Evolutionary conservation across 345 rosid species (phyloP).

Genomic region (Moricandia moricandioides): DNA sequence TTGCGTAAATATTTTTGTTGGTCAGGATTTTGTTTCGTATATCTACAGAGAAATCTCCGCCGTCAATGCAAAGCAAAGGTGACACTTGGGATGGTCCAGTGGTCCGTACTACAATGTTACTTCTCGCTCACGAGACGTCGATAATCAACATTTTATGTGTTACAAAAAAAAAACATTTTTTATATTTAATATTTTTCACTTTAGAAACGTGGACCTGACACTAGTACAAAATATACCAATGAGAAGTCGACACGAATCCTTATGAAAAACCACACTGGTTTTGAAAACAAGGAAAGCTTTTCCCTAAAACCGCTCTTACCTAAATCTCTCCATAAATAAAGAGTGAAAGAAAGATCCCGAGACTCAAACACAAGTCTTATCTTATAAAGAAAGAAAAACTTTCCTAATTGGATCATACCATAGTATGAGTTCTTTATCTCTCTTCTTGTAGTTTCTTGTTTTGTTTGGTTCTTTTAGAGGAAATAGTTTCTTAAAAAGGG

Average conservation of each 20-base stretch:
- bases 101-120: conserved; percentile 39
- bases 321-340: conserved; percentile 38
- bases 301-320: conserved; percentile 41
- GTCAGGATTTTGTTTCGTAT: conserved; percentile 25
- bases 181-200: not conserved
- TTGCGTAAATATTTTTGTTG: conserved; percentile 21
- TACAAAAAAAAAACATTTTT: too few relatives aligned
- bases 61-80: conserved; percentile 25
- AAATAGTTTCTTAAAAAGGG: not conserved
- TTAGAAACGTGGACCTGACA: conserved; percentile 12
- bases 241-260: conserved; percentile 34
- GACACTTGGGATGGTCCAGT: conserved; percentile 38
- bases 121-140: conserved; percentile 32
- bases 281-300: conserved; percentile 10
- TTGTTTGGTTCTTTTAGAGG: conserved; percentile 44
- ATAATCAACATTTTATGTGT: not conserved
- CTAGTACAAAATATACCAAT: conserved; percentile 29
- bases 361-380: conserved; percentile 27
- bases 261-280: conserved; percentile 28
- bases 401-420: conserved; percentile 37
- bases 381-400: conserved; percentile 28
- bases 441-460: conserved; percentile 27
- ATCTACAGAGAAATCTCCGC: conserved; percentile 40
- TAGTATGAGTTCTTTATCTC: conserved; percentile 29
- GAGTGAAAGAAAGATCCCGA: conserved; percentile 26